Percentiles rank a stretch among this genome's conserved stretches.
phyloP scores from a whole-genome alignment of 768 basidiomycete genomes.

The Mycena leptocephala region DNA sequence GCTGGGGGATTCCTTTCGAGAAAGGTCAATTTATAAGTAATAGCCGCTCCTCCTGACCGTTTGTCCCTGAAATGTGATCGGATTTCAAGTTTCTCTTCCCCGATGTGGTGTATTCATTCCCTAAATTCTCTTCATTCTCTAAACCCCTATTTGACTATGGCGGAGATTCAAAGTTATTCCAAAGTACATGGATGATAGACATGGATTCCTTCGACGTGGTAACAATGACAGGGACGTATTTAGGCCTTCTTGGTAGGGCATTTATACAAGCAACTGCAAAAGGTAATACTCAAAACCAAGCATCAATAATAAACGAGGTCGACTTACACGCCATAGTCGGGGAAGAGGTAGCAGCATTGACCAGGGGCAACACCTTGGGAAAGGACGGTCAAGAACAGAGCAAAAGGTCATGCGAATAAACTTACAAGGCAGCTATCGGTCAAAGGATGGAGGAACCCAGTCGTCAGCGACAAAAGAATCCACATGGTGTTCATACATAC shows the following conservation, averaged over 20 bases:
- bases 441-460: background rate
- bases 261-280: conserved; percentile 6
- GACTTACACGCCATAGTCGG: conserved; percentile 24
- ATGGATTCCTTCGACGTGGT: background rate
- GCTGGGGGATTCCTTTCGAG: too few relatives aligned
- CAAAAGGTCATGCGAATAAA: background rate
- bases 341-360: conserved; percentile 22
- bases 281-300: background rate
- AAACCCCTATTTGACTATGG: too few relatives aligned
- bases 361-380: background rate
- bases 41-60: too few relatives aligned
- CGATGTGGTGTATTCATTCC: too few relatives aligned
- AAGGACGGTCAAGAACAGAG: background rate
- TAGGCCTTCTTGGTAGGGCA: background rate
- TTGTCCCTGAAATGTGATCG: too few relatives aligned
- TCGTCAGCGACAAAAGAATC: background rate
- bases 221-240: too few relatives aligned
- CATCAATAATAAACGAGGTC: background rate
- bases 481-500: background rate
- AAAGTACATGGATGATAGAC: background rate
- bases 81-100: too few relatives aligned
- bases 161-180: background rate
- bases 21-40: too few relatives aligned
- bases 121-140: too few relatives aligned
- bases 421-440: conserved; percentile 9